These are phyloP conservation scores for Gymnopilus junonius DNA, from an alignment of 768 basidiomycete genomes.

Conservation along the genomic window DNA sequence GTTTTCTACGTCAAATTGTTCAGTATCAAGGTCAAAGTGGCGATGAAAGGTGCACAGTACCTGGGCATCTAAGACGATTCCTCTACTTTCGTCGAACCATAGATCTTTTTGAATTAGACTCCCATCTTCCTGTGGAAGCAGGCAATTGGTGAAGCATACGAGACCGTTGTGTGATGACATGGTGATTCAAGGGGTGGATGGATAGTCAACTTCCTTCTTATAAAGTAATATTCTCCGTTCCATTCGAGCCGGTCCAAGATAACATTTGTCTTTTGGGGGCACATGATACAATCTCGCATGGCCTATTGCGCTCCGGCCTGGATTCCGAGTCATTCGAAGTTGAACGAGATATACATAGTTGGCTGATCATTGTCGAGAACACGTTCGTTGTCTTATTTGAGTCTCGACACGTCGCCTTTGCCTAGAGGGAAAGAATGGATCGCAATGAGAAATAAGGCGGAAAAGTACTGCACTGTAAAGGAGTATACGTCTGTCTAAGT, in stretches of 20 bases:
- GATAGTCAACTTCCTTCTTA: conserved; percentile 1
- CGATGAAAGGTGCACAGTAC: conserved; percentile 35
- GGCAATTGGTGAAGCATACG: conserved; percentile 87
- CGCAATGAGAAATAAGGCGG: background rate
- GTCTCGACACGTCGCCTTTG: background rate
- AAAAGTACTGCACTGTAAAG: background rate
- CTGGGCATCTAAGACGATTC: conserved; percentile 78
- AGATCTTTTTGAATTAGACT: conserved; percentile 73
- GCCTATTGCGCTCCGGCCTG: background rate
- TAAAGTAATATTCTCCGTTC: conserved; percentile 11
- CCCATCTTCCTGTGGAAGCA: conserved; percentile 81
- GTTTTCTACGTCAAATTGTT: conserved; percentile 49
- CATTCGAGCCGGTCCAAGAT: conserved; percentile 14
- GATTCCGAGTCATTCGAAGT: background rate
- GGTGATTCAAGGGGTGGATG: background rate
- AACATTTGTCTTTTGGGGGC: conserved; percentile 7
- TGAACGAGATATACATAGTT: background rate
- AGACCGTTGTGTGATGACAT: conserved; percentile 59
- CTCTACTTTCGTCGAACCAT: conserved; percentile 79
- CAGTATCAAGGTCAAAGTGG: background rate
- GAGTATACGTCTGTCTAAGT: no score
- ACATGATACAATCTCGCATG: conserved; percentile 16
- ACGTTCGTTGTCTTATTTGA: conserved; percentile 9
- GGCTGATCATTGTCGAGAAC: background rate
- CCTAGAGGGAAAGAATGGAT: background rate